A percentile compares a stretch with the other conserved stretches of the same genome.
Conservation (phyloP, 306 rosid genomes). For the Quercus dentata region DNA sequence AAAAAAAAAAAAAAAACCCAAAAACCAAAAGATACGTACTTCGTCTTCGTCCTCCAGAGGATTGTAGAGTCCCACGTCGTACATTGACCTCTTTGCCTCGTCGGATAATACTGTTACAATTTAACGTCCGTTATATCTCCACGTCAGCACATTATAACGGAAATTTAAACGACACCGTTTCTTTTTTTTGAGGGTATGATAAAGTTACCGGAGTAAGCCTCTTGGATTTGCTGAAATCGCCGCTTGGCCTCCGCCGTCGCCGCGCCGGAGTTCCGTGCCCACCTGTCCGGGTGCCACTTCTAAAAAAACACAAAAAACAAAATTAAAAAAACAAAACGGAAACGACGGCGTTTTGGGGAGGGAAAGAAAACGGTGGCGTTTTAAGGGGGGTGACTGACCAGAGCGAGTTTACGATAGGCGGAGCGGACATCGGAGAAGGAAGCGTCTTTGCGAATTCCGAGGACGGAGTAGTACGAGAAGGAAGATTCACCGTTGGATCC, state of each 20-base stretch:
- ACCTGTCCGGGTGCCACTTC: slow-evolving; percentile 97
- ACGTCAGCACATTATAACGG: background rate
- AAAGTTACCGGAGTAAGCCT: slow-evolving; percentile 76
- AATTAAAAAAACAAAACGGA: background rate
- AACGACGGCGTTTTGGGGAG: background rate
- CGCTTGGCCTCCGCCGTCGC: slow-evolving; percentile 77
- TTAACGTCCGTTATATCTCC: background rate
- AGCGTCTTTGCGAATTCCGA: slow-evolving; percentile 78
- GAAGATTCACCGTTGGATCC: slow-evolving; percentile 80
- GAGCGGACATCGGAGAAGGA: slow-evolving; percentile 86
- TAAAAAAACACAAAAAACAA: background rate
- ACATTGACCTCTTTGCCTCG: slow-evolving; percentile 78
- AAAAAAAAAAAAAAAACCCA: too few relatives aligned
- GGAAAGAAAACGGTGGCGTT: slow-evolving; percentile 7
- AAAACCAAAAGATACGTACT: slow-evolving; percentile 39
- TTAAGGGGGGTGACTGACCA: slow-evolving; percentile 35
- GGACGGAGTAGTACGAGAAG: slow-evolving; percentile 68
- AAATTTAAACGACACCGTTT: background rate
- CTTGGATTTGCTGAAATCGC: slow-evolving; percentile 91
- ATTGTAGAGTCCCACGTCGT: slow-evolving; percentile 87
- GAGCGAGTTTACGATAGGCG: slow-evolving; percentile 87
- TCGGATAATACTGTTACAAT: slow-evolving; percentile 74
- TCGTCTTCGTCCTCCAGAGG: slow-evolving; percentile 77
- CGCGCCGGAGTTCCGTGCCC: slow-evolving; percentile 47
- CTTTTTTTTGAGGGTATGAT: background rate